Evolutionary conservation across 495 filamentous ascomycete genomes (phyloP).

Genomic region (Penicillium dipodomyicola): DNA sequence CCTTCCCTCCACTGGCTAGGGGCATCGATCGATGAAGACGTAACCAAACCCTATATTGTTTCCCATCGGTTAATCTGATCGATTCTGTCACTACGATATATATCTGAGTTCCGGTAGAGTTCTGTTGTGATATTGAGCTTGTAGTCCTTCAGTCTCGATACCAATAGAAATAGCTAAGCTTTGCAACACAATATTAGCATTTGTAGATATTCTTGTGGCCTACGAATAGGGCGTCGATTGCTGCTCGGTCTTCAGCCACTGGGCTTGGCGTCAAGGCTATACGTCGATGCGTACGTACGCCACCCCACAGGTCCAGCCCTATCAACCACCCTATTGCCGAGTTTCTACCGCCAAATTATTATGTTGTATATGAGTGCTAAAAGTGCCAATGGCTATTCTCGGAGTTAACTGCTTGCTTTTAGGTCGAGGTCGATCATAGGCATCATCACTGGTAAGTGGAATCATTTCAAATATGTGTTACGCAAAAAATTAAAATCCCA

Average conservation of each 20-base stretch:
- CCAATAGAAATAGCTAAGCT: not conserved
- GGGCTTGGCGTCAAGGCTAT: constrained; percentile 8
- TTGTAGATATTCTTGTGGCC: not conserved
- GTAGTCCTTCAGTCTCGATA: not conserved
- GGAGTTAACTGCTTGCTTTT: not conserved
- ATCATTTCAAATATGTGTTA: not conserved
- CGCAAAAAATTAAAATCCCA: not conserved
- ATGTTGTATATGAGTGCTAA: not conserved
- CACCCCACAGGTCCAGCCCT: constrained; percentile 6
- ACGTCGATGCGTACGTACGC: constrained; percentile 2
- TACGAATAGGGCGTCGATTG: not conserved
- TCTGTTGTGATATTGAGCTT: not conserved
- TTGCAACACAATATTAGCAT: not conserved
- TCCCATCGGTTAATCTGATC: not conserved
- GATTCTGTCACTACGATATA: not conserved
- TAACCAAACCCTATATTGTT: not conserved
- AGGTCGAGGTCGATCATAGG: too few species aligned
- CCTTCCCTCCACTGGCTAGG: not conserved
- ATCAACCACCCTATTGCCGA: not conserved
- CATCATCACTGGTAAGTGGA: not conserved
- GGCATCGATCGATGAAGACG: not conserved
- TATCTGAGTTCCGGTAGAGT: not conserved
- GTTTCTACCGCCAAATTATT: not conserved
- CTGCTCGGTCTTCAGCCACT: not conserved
- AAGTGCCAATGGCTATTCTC: too few species aligned